Conservation (phyloP, 345 rosid genomes). For the Populus alba region DNA sequence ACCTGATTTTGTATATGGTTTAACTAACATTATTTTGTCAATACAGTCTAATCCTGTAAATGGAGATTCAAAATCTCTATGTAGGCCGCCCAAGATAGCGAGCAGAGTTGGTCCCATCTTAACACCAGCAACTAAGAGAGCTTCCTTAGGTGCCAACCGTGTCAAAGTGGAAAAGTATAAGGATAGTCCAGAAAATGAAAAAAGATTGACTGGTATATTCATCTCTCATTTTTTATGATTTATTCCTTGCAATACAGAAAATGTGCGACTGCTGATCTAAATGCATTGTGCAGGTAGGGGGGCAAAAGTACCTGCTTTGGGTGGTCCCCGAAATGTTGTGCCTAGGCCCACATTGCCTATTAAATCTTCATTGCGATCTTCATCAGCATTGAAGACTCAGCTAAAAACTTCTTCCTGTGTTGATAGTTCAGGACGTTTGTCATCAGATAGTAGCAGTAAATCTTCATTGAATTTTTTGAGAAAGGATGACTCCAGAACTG, state of each 20-base stretch:
- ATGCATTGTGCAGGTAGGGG: conserved; percentile 47
- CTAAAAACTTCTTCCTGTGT: conserved; percentile 59
- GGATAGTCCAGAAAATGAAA: conserved; percentile 26
- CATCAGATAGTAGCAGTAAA: conserved; percentile 43
- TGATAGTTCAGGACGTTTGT: conserved; percentile 61
- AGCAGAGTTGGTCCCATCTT: conserved; percentile 33
- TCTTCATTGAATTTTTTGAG: conserved; percentile 33
- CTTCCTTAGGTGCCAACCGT: conserved; percentile 47
- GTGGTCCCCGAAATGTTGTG: conserved; percentile 34
- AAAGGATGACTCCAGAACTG: conserved; percentile 34
- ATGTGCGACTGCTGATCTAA: not conserved
- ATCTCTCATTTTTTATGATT: not conserved
- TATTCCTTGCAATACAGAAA: not conserved
- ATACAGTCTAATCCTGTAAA: conserved; percentile 39
- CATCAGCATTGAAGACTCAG: conserved; percentile 47
- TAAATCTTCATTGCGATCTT: conserved; percentile 43
- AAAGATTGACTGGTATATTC: conserved; percentile 6
- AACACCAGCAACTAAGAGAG: conserved; percentile 49
- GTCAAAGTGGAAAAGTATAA: conserved; percentile 50
- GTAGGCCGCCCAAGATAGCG: conserved; percentile 49
- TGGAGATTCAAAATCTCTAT: conserved; percentile 36
- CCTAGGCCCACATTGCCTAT: conserved; percentile 46
- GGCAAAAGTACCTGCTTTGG: conserved; percentile 34
- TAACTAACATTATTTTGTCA: conserved; percentile 4
- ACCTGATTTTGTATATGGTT: conserved; percentile 4